A percentile compares a stretch with the other conserved stretches of the same genome.
phyloP scores from a whole-genome alignment of 164 flowering plant species.

The Pachysandra terminalis region DNA sequence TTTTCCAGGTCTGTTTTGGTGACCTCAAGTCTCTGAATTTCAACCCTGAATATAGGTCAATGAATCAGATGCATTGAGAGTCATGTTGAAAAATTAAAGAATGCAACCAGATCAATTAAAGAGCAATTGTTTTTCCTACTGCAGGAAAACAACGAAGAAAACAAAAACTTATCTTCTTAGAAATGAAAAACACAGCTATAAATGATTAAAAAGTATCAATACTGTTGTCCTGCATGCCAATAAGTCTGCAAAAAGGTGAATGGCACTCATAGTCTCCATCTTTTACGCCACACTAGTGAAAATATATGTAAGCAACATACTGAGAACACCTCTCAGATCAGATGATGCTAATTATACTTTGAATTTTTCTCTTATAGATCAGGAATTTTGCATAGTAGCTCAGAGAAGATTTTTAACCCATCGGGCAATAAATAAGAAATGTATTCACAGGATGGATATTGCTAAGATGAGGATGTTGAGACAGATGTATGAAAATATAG shows the following conservation, averaged over 20 bases:
- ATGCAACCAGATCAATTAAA: not conserved
- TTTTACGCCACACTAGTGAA: not conserved
- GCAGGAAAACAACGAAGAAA: no score
- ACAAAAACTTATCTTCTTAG: not conserved
- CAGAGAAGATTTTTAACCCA: not conserved
- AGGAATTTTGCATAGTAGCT: not conserved
- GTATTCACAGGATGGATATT: no score
- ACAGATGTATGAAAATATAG: no score
- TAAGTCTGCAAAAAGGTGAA: not conserved
- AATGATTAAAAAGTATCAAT: not conserved
- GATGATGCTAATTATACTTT: not conserved
- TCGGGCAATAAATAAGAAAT: no score
- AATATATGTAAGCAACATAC: not conserved
- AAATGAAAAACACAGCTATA: no score
- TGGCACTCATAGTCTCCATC: not conserved
- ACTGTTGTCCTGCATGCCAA: no score
- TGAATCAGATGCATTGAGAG: constrained; percentile 6
- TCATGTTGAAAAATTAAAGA: not conserved
- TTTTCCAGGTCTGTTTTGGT: constrained; percentile 52
- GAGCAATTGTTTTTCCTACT: no score
- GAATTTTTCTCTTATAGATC: not conserved
- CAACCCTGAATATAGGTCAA: constrained; percentile 39
- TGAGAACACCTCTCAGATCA: not conserved
- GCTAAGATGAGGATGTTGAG: no score
- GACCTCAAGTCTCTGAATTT: constrained; percentile 62